Evolutionary conservation across 306 rosid species (phyloP).

Genomic region (Rosa rugosa): DNA sequence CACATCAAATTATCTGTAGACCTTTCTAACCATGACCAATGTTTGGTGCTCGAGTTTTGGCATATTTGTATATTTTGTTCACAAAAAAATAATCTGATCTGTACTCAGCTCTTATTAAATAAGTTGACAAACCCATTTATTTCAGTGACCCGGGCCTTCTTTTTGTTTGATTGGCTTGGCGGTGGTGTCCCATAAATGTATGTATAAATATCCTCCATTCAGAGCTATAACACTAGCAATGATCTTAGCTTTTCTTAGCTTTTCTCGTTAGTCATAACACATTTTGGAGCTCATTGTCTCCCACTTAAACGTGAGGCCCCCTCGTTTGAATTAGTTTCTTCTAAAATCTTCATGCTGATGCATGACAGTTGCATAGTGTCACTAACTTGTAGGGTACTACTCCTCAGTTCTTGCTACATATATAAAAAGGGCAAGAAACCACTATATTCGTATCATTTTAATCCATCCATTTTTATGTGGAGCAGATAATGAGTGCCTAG

Average conservation of each 20-base stretch:
- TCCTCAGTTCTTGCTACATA: background rate
- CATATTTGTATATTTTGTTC: background rate
- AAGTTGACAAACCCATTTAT: conserved; percentile 5
- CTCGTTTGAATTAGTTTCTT: background rate
- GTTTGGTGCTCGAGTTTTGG: background rate
- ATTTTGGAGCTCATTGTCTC: background rate
- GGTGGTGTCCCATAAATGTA: background rate
- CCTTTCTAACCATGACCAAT: background rate
- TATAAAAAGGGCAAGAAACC: background rate
- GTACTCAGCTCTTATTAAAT: background rate
- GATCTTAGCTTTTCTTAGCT: background rate
- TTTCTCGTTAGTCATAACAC: background rate
- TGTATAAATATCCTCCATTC: background rate
- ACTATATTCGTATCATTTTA: background rate
- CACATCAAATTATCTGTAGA: conserved; percentile 11
- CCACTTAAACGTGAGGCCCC: conserved; percentile 21
- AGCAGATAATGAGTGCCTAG: background rate
- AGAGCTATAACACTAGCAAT: background rate
- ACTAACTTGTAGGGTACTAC: background rate
- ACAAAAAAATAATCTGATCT: background rate
- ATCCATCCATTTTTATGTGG: background rate
- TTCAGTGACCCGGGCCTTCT: background rate
- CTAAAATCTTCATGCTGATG: background rate
- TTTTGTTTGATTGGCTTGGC: conserved; percentile 1
- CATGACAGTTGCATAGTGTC: background rate